Evolutionary conservation across 140 eudicot genomes (phyloP), one percentile per base, ranked within the genome.

Genomic region (Erigeron philadelphicus): DNA sequence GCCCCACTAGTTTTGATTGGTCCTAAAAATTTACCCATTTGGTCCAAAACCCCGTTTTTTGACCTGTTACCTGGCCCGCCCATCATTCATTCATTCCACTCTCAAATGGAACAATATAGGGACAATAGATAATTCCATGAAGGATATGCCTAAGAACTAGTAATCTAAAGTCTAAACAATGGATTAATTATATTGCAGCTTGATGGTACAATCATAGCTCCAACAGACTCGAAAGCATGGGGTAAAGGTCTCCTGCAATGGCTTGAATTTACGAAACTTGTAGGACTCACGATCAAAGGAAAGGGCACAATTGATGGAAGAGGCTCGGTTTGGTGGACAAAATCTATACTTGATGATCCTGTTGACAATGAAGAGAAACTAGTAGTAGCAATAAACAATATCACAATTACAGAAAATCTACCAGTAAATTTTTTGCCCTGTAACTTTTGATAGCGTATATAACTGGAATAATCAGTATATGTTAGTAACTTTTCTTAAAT

Each of bases 251-350:
- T 86, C 70, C 72, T 84, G 2, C 95, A 88, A 76, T 91, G 97
- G 97, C 86, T 91, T 50, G 87, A 84, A 71, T 91, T 91, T 74
- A 86, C 95, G 15, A 91, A 91, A 83, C 87, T 88, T 15, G 78
- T 83, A 43, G 97, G 97, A 54, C 84, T 88, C 61, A 84, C 96
- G 61, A 71, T 91, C 16, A 83, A 72, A 46, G 97, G 96, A 64
- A 86, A 81, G 61, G 96, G 97, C 64, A 71, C 62, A 12, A 86
- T 91, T 15, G 95, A 91, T 77, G 97, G 97, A 77, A 85, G 82
- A 69, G 97, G 97, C 46, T 84, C 90, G 2, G 85, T 88, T 74
- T 91, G 97, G 96, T 88, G 97, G 96, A 79, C 82, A 65, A 80
- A 82, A 41, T 65, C 87, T 9, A 60, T 84, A 35, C 68, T 59